Base-by-base conservation (phyloP, 768 basidiomycete species). In the Leccinum arenicola region DNA sequence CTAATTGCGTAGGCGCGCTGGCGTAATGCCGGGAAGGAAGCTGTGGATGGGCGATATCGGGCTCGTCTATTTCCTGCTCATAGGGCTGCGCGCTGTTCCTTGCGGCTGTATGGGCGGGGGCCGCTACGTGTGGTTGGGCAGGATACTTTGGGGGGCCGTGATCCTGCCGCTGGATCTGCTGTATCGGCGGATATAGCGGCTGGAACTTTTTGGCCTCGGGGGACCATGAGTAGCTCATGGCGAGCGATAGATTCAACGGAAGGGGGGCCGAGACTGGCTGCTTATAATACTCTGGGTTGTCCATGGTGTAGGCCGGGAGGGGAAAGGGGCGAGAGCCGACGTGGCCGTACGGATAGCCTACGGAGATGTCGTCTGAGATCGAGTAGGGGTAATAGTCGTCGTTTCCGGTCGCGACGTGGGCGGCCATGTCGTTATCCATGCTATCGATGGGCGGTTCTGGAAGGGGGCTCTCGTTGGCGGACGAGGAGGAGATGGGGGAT, bases 401-500 rank as follows among this genome's bases (percentile, higher is more conserved):
- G 50, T 57, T 63, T 1, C 52, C 64, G 3, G 59, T 63, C 23
- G 61, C 66, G 61, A 67, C 67, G 23, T 66, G 72, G 52, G 73
- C 59, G 0, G 66, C 54, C 3, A 56, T 35, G 61, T 74, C 71
- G 55, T 58, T 56, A 48, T 73, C 72, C 73, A 73, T 73, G 17
- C 11, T 67, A 55, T 78, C 76, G 60, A 76, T 61, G 61, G 67
- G 66, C 6, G 72, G 68, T 14, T 78, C 77, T 0, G 78, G 73
- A 19, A 77, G 68, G 14, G 77, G 78, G 47, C 76, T 78, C 64
- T 69, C 74, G 62, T 74, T 74, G 53, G 70, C 70, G 4, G 78
- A 78, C 12, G 71, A 71, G 6, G 76, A 75, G 7, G 79, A 78
- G 56, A 75, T 70, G 29, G 78, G 77, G 3, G 79, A 78, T 51